Conservation (phyloP, 2,329 filamentous ascomycete species). For the Paradendryphiella salina region DNA sequence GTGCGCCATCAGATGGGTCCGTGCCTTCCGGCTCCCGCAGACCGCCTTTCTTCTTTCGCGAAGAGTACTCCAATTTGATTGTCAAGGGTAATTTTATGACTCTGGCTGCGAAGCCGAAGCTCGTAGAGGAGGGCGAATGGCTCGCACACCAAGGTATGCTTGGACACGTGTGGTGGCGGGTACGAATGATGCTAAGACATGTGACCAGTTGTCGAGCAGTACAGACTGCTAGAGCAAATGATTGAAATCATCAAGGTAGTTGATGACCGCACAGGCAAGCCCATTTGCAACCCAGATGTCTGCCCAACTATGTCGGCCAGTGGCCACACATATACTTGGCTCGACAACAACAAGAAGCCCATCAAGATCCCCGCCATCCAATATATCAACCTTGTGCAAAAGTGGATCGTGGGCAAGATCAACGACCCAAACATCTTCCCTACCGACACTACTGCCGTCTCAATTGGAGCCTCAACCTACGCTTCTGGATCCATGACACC, state of each 20-base stretch:
- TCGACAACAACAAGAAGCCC: constrained; percentile 82
- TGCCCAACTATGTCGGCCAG: constrained; percentile 96
- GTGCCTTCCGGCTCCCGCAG: constrained; percentile 61
- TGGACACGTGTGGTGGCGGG: background rate
- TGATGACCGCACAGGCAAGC: constrained; percentile 71
- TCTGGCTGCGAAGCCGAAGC: constrained; percentile 86
- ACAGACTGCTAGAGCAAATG: constrained; percentile 85
- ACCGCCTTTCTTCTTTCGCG: constrained; percentile 74
- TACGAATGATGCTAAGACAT: constrained; percentile 26
- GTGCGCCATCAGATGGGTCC: constrained; percentile 46
- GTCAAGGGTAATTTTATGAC: constrained; percentile 99
- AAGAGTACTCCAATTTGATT: constrained; percentile 77
- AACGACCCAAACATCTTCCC: constrained; percentile 89
- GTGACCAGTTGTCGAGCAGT: constrained; percentile 81
- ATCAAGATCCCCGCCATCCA: constrained; percentile 90
- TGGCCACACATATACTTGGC: constrained; percentile 93
- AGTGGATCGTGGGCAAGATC: constrained; percentile 96
- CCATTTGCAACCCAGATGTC: constrained; percentile 79
- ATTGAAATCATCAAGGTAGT: constrained; percentile 85
- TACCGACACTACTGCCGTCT: constrained; percentile 74
- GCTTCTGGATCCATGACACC: constrained; percentile 58
- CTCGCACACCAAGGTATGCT: constrained; percentile 83
- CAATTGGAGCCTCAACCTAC: constrained; percentile 64
- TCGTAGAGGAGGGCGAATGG: constrained; percentile 94
- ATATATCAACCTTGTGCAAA: constrained; percentile 94